phyloP scores from a whole-genome alignment of 2,329 filamentous ascomycete species.

The Neofusicoccum parvum region DNA sequence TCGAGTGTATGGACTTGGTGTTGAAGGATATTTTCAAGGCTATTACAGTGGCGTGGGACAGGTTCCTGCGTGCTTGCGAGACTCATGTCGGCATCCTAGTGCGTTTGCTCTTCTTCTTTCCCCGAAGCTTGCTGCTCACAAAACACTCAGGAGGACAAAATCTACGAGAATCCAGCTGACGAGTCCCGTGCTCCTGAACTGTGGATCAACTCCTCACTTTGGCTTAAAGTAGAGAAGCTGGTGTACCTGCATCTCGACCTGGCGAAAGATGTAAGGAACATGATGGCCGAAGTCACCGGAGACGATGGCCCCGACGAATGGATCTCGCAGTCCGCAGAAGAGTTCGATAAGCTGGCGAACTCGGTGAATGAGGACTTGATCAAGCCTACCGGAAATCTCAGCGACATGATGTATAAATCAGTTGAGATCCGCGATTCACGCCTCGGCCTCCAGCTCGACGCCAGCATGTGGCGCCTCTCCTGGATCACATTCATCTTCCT shows the following conservation, averaged over 20 bases:
- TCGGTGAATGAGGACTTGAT: slow-evolving; percentile 54
- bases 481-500: slow-evolving; percentile 77
- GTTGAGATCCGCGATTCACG: slow-evolving; percentile 56
- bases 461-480: slow-evolving; percentile 59
- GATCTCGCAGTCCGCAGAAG: slow-evolving; percentile 43
- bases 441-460: slow-evolving; percentile 51
- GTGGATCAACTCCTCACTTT: slow-evolving; percentile 53
- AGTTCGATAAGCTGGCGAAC: slow-evolving; percentile 51
- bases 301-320: slow-evolving; percentile 43
- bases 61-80: slow-evolving; percentile 48
- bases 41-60: slow-evolving; percentile 49
- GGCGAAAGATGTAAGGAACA: slow-evolving; percentile 47
- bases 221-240: slow-evolving; percentile 56
- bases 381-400: slow-evolving; percentile 53
- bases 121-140: not conserved
- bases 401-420: slow-evolving; percentile 55
- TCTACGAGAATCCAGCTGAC: slow-evolving; percentile 58
- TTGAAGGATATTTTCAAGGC: slow-evolving; percentile 54
- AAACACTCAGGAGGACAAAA: slow-evolving; percentile 44
- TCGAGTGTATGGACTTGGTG: slow-evolving; percentile 55
- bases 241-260: slow-evolving; percentile 54
- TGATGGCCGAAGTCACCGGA: slow-evolving; percentile 45
- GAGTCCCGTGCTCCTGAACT: slow-evolving; percentile 55
- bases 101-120: slow-evolving; percentile 21
- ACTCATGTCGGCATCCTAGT: slow-evolving; percentile 53